A percentile compares a stretch with the other conserved stretches of the same genome.
Conservation (phyloP, 2,329 filamentous ascomycete species). For the Phoma sp. region DNA sequence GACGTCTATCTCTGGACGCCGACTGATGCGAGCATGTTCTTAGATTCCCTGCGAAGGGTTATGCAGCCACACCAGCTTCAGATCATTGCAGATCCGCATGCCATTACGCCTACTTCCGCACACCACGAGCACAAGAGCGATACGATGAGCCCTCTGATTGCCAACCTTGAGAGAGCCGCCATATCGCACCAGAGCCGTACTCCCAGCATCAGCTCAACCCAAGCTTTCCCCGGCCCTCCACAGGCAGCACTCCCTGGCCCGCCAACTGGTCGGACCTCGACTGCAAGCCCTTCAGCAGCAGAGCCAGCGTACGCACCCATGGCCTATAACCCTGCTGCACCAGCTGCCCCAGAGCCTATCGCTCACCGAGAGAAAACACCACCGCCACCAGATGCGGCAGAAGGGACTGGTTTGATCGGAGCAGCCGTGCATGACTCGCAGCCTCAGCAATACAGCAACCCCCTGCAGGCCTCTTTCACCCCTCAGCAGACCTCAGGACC, state of each 20-base stretch:
- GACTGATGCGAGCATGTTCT: constrained; percentile 73
- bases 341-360: constrained; percentile 75
- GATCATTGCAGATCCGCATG: constrained; percentile 47
- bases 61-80: constrained; percentile 64
- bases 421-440: constrained; percentile 51
- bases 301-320: constrained; percentile 66
- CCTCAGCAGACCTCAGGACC: constrained; percentile 44
- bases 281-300: constrained; percentile 36
- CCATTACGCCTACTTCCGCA: constrained; percentile 37
- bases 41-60: constrained; percentile 72
- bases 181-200: constrained; percentile 62
- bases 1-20: constrained; percentile 84
- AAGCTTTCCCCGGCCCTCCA: constrained; percentile 50
- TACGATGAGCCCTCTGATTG: constrained; percentile 73
- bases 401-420: constrained; percentile 53
- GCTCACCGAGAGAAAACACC: constrained; percentile 81
- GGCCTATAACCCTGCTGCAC: constrained; percentile 81
- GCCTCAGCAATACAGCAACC: constrained; percentile 39
- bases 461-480: constrained; percentile 42
- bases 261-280: constrained; percentile 41
- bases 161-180: constrained; percentile 74
- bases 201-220: constrained; percentile 48
- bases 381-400: constrained; percentile 71
- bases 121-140: constrained; percentile 55
- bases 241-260: constrained; percentile 45